Evolutionary conservation across 2,329 filamentous ascomycete genomes (phyloP), one percentile per base, ranked within the genome.

Genomic region (Alternaria triticina): DNA sequence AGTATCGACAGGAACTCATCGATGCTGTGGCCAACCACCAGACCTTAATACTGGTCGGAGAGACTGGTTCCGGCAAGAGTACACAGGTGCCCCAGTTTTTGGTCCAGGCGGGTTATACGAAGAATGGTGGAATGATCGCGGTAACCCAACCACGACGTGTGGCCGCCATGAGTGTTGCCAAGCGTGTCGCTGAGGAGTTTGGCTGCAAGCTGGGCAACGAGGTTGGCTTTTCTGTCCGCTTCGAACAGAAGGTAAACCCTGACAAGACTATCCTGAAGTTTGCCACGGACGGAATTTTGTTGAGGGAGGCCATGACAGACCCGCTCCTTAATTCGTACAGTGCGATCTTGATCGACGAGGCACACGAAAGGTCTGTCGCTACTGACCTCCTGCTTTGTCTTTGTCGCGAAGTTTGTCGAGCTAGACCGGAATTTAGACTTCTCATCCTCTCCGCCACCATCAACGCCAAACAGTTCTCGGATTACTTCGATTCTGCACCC

Each of bases 311-410:
- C 91, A 97, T 68, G 88, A 97, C 82, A 97, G 99, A 90, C n/a
- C n/a, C n/a, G n/a, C n/a, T n/a, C n/a, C n/a, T n/a, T n/a, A n/a
- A n/a, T n/a, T n/a, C n/a, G n/a, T n/a, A n/a, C n/a, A n/a, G n/a
- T n/a, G n/a, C n/a, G n/a, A n/a, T n/a, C n/a, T n/a, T n/a, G n/a
- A 95, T 99, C 60, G 96, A 99, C 77, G 96, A 99, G 79, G 96
- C 96, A 0, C 96, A 99, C 86, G 96, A 99, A 78, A 87, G 96
- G 70, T 97, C 93, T 0, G 87, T 98, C 1, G 89, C 93, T 57
- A 97, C 95, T 0, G 96, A 99, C 79, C 94, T 99, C 60, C 81
- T 97, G 8, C 87, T 97, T 62, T 93, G 92, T 11, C 81, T 99
- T 33, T 86, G 97, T 61, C 97, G 97, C 75, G 95, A 98, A 81